These are phyloP conservation scores for Cutaneotrichosporon mucoides DNA, from an alignment of 1,284 basidiomycete genomes.

Conservation along the genomic window DNA sequence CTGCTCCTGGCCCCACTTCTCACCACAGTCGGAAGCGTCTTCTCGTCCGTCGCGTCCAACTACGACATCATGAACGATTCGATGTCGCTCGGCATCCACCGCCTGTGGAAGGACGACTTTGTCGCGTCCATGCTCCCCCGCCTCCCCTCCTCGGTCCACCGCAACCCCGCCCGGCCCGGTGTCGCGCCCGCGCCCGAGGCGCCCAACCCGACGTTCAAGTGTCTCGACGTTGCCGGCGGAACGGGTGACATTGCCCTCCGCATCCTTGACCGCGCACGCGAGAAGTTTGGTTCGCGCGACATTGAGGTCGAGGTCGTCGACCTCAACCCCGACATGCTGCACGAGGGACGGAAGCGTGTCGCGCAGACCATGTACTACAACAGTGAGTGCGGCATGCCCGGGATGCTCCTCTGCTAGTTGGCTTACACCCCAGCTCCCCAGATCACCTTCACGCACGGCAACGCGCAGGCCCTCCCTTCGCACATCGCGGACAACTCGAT, in stretches of 20 bases:
- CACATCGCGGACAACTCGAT: slow-evolving; percentile 70
- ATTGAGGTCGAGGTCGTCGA: slow-evolving; percentile 88
- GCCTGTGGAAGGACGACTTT: slow-evolving; percentile 95
- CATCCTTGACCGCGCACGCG: slow-evolving; percentile 85
- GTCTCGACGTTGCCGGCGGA: slow-evolving; percentile 95
- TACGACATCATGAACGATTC: slow-evolving; percentile 99
- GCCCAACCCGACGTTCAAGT: slow-evolving; percentile 51
- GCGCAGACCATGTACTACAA: slow-evolving; percentile 96
- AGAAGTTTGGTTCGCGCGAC: slow-evolving; percentile 81
- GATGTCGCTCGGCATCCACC: slow-evolving; percentile 91
- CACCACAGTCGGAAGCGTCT: slow-evolving; percentile 73
- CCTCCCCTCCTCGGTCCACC: slow-evolving; percentile 42
- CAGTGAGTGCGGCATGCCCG: slow-evolving; percentile 54
- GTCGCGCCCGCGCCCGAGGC: slow-evolving; percentile 43
- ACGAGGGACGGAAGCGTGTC: slow-evolving; percentile 84
- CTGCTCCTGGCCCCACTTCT: too few species aligned
- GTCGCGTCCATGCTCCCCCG: slow-evolving; percentile 73
- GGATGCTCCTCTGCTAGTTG: too few species aligned
- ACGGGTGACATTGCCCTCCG: slow-evolving; percentile 96
- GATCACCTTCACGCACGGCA: slow-evolving; percentile 86
- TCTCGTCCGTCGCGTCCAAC: slow-evolving; percentile 90
- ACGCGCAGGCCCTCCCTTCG: slow-evolving; percentile 74
- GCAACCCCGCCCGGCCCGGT: slow-evolving; percentile 39
- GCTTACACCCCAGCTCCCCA: slow-evolving; percentile 67
- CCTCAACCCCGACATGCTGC: slow-evolving; percentile 93